phyloP scores from a whole-genome alignment of 2,329 filamentous ascomycete species.

The Cladosporium sphaerospermum region DNA sequence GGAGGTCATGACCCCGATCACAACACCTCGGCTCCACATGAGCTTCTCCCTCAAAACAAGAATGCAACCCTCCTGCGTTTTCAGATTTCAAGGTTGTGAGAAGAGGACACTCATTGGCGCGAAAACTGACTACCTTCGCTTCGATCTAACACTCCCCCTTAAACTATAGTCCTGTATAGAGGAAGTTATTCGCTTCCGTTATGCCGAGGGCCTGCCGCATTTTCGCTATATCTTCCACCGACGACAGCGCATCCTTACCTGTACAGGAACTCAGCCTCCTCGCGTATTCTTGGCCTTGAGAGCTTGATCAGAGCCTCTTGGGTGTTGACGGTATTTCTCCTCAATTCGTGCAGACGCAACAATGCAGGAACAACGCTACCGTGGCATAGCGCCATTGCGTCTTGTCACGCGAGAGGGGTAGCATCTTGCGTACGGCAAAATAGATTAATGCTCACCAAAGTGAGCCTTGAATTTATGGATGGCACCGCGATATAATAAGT shows the following conservation, averaged over 20 bases:
- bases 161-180: neutral
- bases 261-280: neutral
- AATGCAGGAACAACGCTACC: conserved; percentile 1
- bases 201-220: neutral
- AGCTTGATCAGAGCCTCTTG: neutral
- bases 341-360: neutral
- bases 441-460: neutral
- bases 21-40: too few relatives aligned
- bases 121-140: neutral
- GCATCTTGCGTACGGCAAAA: conserved; percentile 1
- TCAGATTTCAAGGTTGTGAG: too few relatives aligned
- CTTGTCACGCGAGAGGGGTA: conserved; percentile 10
- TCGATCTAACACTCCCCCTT: neutral
- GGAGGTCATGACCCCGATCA: too few relatives aligned
- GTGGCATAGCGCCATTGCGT: conserved; percentile 7
- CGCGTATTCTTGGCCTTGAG: conserved; percentile 1
- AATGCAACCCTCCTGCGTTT: too few relatives aligned
- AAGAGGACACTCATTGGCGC: neutral
- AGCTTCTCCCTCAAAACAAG: too few relatives aligned
- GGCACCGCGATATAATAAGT: too few relatives aligned
- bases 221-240: conserved; percentile 1
- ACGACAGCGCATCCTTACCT: conserved; percentile 6
- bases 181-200: neutral
- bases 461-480: too few relatives aligned
- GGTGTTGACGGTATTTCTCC: too few relatives aligned